phyloP scores from a whole-genome alignment of 176 grass and related monocot genomes.

The Oryza longistaminata region DNA sequence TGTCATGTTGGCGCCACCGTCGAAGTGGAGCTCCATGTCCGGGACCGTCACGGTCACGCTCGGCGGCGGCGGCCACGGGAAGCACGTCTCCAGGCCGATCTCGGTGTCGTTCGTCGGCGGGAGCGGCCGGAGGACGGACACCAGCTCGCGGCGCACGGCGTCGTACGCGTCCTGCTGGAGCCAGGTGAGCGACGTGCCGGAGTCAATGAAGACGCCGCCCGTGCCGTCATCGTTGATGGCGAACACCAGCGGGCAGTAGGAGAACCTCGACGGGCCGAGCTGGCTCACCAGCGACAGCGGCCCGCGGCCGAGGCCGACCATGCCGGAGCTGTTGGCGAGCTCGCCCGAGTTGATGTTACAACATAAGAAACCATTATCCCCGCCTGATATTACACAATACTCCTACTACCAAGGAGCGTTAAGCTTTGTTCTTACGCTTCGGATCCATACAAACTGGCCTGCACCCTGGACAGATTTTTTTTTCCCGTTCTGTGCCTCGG shows the following conservation, averaged over 20 bases:
- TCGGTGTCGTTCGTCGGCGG: not conserved
- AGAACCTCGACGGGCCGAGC: constrained; percentile 47
- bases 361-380: not conserved
- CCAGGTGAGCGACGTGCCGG: constrained; percentile 11
- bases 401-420: not conserved
- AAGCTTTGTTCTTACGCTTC: constrained; percentile 29
- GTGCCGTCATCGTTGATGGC: constrained; percentile 13
- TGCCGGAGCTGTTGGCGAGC: constrained; percentile 37
- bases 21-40: not conserved
- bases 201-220: not conserved
- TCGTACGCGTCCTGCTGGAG: constrained; percentile 6
- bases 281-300: constrained; percentile 51
- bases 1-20: not conserved
- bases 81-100: constrained; percentile 29
- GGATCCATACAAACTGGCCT: constrained; percentile 9
- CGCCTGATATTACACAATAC: not conserved
- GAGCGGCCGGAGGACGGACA: not conserved
- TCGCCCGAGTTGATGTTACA: constrained; percentile 16
- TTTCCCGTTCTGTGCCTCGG: constrained; percentile 1
- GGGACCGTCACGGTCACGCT: not conserved
- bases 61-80: constrained; percentile 8
- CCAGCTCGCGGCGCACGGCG: not conserved
- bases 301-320: constrained; percentile 54
- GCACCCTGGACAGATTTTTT: too few species aligned
- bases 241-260: constrained; percentile 41